Percentiles rank a stretch among this genome's conserved stretches.
phyloP scores from a whole-genome alignment of 306 rosid genomes.

The Hylodesmum podocarpum region DNA sequence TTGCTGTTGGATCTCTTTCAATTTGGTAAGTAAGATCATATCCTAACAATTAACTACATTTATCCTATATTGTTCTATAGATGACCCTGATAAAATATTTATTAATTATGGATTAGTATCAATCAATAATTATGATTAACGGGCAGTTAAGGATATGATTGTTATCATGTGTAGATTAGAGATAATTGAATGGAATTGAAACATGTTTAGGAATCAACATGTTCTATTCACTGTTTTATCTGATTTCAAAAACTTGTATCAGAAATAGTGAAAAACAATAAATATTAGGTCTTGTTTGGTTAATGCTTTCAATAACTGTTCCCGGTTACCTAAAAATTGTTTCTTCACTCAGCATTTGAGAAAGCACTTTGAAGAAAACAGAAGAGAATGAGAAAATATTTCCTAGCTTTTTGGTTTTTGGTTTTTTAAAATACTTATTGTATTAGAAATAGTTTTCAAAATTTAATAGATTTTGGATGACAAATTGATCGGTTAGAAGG shows the following conservation, averaged over 20 bases:
- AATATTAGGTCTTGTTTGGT: background rate
- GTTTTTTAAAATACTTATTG: background rate
- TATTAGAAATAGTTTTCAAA: no score
- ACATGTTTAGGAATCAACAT: background rate
- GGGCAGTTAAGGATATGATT: no score
- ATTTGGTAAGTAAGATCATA: slow-evolving; percentile 76
- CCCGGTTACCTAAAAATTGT: no score
- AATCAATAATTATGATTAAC: no score
- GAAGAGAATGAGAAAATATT: background rate
- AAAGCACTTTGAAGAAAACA: no score
- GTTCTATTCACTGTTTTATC: background rate
- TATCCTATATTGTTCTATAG: background rate
- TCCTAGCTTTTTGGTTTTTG: background rate
- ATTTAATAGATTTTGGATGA: no score
- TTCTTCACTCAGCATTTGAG: background rate
- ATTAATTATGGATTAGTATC: no score
- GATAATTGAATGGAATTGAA: no score
- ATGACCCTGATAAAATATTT: no score
- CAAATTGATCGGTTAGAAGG: no score
- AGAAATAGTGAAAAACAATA: background rate
- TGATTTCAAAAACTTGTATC: background rate
- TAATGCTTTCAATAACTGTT: background rate
- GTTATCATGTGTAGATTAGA: no score
- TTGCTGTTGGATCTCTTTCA: slow-evolving; percentile 96
- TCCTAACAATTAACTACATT: background rate